A percentile compares a stretch with the other conserved stretches of the same genome.
Conservation (phyloP, 2,329 filamentous ascomycete genomes). For the Diplocarpon rosae region DNA sequence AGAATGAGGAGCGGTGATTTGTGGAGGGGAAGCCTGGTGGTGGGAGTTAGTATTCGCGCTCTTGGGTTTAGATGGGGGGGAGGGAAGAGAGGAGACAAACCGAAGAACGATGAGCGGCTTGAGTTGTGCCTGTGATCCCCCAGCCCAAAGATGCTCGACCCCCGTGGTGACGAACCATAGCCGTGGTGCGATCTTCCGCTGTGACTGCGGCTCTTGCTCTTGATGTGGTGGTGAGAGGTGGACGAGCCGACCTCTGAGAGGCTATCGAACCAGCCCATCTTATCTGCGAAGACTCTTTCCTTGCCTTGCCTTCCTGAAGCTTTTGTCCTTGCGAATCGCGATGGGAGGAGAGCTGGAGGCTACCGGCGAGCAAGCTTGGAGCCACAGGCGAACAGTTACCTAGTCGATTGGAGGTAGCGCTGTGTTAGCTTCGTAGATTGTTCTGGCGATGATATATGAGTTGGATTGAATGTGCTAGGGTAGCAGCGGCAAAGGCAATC, state of each 20-base stretch:
- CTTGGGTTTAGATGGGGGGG: neutral
- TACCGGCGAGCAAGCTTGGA: no score
- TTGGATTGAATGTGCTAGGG: no score
- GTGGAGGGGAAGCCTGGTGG: slow-evolving; percentile 12
- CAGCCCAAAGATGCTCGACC: slow-evolving; percentile 31
- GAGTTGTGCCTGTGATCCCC: slow-evolving; percentile 27
- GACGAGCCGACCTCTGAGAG: slow-evolving; percentile 24
- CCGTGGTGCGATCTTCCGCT: neutral
- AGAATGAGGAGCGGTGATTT: slow-evolving; percentile 28
- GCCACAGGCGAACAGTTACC: no score
- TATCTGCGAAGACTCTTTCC: neutral
- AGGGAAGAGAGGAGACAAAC: neutral
- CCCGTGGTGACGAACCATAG: neutral
- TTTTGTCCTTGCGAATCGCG: neutral
- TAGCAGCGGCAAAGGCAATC: no score
- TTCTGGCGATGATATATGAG: no score
- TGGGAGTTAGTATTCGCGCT: neutral
- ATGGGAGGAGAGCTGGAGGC: no score
- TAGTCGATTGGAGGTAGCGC: no score
- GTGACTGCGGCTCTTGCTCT: slow-evolving; percentile 4
- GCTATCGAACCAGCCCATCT: slow-evolving; percentile 37
- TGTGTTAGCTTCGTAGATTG: no score
- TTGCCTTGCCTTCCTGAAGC: neutral
- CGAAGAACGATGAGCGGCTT: slow-evolving; percentile 1
- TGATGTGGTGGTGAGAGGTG: slow-evolving; percentile 12